Percentiles rank a stretch among this genome's conserved stretches.
Conservation (phyloP, 176 grass and related monocot genomes). For the Melocanna baccifera region DNA sequence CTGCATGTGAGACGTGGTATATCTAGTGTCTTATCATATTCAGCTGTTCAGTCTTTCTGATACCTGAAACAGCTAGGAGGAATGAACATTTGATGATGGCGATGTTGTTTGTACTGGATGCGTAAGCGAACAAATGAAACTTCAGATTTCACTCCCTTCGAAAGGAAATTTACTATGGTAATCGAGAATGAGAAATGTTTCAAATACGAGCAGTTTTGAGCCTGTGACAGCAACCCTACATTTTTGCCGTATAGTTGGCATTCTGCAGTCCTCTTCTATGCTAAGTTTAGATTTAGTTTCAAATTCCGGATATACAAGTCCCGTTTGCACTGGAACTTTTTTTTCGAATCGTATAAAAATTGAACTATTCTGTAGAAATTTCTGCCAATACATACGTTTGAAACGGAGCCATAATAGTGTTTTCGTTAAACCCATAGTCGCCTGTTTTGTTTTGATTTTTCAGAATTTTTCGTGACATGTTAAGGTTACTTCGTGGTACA, state of each 20-base stretch:
- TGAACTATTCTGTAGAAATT: too few species aligned
- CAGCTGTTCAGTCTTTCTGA: conserved; percentile 17
- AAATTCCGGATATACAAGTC: background rate
- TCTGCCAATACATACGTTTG: too few species aligned
- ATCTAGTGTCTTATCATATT: background rate
- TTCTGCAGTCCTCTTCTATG: background rate
- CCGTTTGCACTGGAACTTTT: too few species aligned
- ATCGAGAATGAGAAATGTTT: background rate
- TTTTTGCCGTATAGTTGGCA: background rate
- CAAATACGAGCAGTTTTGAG: too few species aligned
- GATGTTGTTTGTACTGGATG: background rate
- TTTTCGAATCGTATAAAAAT: too few species aligned
- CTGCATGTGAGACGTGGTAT: background rate
- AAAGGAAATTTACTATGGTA: background rate
- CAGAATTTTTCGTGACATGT: too few species aligned
- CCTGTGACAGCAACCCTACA: background rate
- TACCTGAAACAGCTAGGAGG: conserved; percentile 19
- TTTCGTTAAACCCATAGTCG: background rate
- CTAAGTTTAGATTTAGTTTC: background rate
- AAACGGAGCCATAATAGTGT: too few species aligned
- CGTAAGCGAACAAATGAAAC: conserved; percentile 19
- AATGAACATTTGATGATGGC: conserved; percentile 4
- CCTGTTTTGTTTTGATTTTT: too few species aligned
- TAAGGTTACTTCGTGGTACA: too few species aligned
- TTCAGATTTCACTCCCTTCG: background rate